phyloP scores from a whole-genome alignment of 2,329 filamentous ascomycete genomes.

The Neoascochyta sp. region DNA sequence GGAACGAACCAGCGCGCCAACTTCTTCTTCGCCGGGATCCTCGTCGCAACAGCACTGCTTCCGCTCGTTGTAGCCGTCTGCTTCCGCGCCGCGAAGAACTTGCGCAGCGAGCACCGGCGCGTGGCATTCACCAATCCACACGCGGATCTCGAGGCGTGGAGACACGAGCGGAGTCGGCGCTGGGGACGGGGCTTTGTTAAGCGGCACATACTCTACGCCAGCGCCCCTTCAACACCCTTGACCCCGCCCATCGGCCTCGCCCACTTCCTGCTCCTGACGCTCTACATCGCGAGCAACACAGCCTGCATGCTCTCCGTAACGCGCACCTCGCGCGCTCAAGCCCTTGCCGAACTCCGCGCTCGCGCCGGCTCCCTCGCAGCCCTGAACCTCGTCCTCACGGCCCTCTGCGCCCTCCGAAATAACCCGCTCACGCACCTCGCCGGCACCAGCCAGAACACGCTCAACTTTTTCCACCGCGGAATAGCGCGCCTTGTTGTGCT shows the following conservation, averaged over 20 bases:
- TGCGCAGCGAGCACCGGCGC: slow-evolving; percentile 10
- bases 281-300: slow-evolving; percentile 41
- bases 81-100: slow-evolving; percentile 4
- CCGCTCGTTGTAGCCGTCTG: slow-evolving; percentile 4
- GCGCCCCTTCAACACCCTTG: too few relatives aligned
- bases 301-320: slow-evolving; percentile 47
- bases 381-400: slow-evolving; percentile 72
- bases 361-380: slow-evolving; percentile 65
- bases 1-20: slow-evolving; percentile 45
- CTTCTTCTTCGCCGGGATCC: slow-evolving; percentile 31
- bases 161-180: too few relatives aligned
- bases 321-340: slow-evolving; percentile 67
- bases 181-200: too few relatives aligned
- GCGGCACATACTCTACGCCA: too few relatives aligned
- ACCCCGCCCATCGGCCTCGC: too few relatives aligned
- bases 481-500: slow-evolving; percentile 68
- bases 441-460: slow-evolving; percentile 71
- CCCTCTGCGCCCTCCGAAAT: slow-evolving; percentile 68
- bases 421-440: slow-evolving; percentile 68
- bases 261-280: slow-evolving; percentile 40
- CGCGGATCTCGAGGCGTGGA: too few relatives aligned
- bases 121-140: slow-evolving; percentile 7
- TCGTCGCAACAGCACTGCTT: slow-evolving; percentile 10
- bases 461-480: slow-evolving; percentile 75
- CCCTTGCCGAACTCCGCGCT: slow-evolving; percentile 55